phyloP scores from a whole-genome alignment of 75 land plant species.

The Picea glauca region DNA sequence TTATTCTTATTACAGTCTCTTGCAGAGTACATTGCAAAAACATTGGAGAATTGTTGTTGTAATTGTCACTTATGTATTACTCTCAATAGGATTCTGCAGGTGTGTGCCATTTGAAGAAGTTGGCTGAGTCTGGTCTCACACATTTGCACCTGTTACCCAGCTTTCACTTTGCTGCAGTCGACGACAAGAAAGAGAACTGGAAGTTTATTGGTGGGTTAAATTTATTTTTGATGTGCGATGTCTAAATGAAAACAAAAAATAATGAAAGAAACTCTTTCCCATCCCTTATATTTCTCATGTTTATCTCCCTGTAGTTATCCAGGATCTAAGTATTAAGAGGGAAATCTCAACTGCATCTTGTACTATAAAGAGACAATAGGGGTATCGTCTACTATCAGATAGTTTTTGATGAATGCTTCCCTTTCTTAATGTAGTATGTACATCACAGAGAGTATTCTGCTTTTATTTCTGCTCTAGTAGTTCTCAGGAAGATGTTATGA shows the following conservation, averaged over 20 bases:
- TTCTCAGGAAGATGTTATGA: no score
- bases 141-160: conserved; percentile 89
- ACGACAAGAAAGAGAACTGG: conserved; percentile 82
- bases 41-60: no score
- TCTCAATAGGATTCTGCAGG: conserved; percentile 79
- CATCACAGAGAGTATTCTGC: neutral
- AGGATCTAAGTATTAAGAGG: no score
- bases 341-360: no score
- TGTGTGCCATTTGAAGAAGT: conserved; percentile 61
- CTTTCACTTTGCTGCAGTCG: conserved; percentile 88
- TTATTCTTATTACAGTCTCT: no score
- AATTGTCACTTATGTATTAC: conserved; percentile 13
- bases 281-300: neutral
- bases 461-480: no score
- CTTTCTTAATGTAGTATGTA: neutral
- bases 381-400: no score
- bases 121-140: conserved; percentile 83
- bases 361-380: no score
- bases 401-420: neutral
- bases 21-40: no score
- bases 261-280: neutral
- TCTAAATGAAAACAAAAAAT: neutral
- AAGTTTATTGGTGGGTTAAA: conserved; percentile 56
- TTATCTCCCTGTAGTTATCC: neutral
- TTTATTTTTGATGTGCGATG: neutral